Evolutionary conservation across 2,329 filamentous ascomycete species (phyloP).

Genomic region (Trichoderma sp.): DNA sequence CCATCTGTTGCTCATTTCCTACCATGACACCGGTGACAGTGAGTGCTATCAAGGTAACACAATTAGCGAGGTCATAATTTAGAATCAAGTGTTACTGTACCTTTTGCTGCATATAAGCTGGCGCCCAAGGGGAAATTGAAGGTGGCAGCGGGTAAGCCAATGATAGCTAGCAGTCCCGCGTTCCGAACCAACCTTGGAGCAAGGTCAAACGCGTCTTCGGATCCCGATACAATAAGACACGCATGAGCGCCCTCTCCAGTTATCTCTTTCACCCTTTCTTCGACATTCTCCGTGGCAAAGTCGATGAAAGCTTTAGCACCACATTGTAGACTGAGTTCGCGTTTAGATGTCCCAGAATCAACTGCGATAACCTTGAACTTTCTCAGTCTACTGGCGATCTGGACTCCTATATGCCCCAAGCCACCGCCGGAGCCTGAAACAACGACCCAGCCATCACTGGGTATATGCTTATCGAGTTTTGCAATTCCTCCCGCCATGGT

Average conservation of each 20-base stretch:
- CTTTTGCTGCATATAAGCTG: slow-evolving; percentile 25
- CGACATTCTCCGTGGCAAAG: slow-evolving; percentile 25
- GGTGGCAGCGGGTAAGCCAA: slow-evolving; percentile 29
- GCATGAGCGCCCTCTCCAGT: slow-evolving; percentile 30
- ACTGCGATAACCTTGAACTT: slow-evolving; percentile 29
- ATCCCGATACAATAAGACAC: slow-evolving; percentile 28
- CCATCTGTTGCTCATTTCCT: slow-evolving; percentile 21
- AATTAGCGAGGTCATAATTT: background rate
- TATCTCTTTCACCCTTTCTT: slow-evolving; percentile 24
- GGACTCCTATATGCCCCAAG: slow-evolving; percentile 34
- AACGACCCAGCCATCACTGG: slow-evolving; percentile 28
- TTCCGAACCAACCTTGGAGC: slow-evolving; percentile 28
- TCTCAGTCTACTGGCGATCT: slow-evolving; percentile 28
- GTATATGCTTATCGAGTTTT: slow-evolving; percentile 21
- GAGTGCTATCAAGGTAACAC: background rate
- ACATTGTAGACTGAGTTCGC: slow-evolving; percentile 23
- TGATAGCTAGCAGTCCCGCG: slow-evolving; percentile 27
- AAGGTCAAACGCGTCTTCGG: slow-evolving; percentile 26
- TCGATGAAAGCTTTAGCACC: slow-evolving; percentile 32
- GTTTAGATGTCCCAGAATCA: slow-evolving; percentile 27
- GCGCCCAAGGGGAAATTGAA: slow-evolving; percentile 28
- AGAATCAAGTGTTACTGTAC: background rate
- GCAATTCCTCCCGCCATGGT: slow-evolving; percentile 33
- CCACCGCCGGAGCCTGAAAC: slow-evolving; percentile 33
- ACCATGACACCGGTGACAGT: slow-evolving; percentile 20